A percentile compares a stretch with the other conserved stretches of the same genome.
Evolutionary conservation across 225 moss, liverwort and hornwort genomes (phyloP).

Genomic region (Marchantia polymorpha): DNA sequence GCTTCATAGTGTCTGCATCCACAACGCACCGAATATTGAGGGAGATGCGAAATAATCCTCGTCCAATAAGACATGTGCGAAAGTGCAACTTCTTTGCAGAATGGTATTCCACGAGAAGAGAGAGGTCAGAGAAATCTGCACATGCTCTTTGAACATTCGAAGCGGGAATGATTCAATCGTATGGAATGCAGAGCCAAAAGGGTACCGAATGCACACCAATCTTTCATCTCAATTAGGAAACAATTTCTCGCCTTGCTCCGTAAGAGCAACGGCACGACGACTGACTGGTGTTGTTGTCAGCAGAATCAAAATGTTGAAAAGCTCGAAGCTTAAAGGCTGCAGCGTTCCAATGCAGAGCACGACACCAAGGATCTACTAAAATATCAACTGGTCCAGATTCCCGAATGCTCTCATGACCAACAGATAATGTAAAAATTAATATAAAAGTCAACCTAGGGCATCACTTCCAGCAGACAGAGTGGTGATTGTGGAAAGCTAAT

Average conservation of each 20-base stretch:
- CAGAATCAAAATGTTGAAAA: too few relatives aligned
- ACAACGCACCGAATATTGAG: not conserved
- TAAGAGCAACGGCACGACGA: too few relatives aligned
- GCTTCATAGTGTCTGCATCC: not conserved
- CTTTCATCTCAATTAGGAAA: not conserved
- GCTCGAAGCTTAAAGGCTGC: too few relatives aligned
- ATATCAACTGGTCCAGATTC: too few relatives aligned
- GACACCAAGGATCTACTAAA: too few relatives aligned
- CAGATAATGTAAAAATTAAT: not conserved
- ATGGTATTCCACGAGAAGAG: not conserved
- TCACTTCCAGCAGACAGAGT: not conserved
- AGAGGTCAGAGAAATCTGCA: not conserved
- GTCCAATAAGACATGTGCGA: not conserved
- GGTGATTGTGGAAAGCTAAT: not conserved
- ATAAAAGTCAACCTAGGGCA: not conserved
- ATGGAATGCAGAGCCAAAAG: not conserved
- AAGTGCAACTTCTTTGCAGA: too few relatives aligned
- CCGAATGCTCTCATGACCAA: not conserved
- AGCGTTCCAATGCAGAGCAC: too few relatives aligned
- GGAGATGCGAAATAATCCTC: not conserved
- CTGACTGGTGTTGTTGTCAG: too few relatives aligned
- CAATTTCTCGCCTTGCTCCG: not conserved
- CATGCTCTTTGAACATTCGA: not conserved
- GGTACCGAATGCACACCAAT: not conserved
- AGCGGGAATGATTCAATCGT: not conserved